A percentile compares a stretch with the other conserved stretches of the same genome.
phyloP scores from a whole-genome alignment of 2,329 filamentous ascomycete genomes.

The Clonostachys solani region DNA sequence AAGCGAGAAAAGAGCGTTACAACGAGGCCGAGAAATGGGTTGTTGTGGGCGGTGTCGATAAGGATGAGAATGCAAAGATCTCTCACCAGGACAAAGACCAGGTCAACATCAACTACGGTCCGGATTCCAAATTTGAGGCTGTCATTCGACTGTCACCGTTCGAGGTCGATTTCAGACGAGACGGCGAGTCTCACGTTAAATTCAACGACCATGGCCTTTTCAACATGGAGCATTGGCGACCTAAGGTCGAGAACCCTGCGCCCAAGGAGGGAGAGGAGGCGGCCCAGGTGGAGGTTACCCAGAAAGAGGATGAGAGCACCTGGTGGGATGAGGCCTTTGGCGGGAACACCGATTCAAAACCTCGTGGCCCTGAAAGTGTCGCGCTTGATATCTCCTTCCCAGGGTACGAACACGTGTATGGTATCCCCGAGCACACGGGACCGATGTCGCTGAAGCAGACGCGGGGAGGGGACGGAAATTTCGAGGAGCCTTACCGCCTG shows the following conservation, averaged over 20 bases:
- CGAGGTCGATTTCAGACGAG: constrained; percentile 78
- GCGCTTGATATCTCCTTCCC: constrained; percentile 89
- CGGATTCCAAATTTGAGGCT: constrained; percentile 71
- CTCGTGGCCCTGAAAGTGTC: constrained; percentile 89
- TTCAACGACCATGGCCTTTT: constrained; percentile 87
- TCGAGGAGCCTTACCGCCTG: constrained; percentile 84
- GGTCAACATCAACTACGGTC: constrained; percentile 77
- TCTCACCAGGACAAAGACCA: constrained; percentile 61
- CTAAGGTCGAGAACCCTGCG: constrained; percentile 67
- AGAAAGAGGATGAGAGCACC: constrained; percentile 70
- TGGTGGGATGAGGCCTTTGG: constrained; percentile 99
- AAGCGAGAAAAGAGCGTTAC: constrained; percentile 85
- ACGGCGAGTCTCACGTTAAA: constrained; percentile 76
- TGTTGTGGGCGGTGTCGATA: constrained; percentile 73
- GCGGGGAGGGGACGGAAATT: constrained; percentile 79
- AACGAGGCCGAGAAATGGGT: constrained; percentile 87
- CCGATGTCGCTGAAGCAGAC: constrained; percentile 87
- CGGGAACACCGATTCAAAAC: constrained; percentile 91
- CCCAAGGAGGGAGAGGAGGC: constrained; percentile 49
- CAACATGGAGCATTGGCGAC: constrained; percentile 94
- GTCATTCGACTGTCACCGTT: constrained; percentile 82
- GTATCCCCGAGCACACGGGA: constrained; percentile 89
- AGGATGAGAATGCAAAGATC: constrained; percentile 69
- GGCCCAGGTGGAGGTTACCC: constrained; percentile 20
- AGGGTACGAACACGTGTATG: constrained; percentile 88